These are phyloP conservation scores for Russula compacta DNA, from an alignment of 768 basidiomycete species.

Conservation along the genomic window DNA sequence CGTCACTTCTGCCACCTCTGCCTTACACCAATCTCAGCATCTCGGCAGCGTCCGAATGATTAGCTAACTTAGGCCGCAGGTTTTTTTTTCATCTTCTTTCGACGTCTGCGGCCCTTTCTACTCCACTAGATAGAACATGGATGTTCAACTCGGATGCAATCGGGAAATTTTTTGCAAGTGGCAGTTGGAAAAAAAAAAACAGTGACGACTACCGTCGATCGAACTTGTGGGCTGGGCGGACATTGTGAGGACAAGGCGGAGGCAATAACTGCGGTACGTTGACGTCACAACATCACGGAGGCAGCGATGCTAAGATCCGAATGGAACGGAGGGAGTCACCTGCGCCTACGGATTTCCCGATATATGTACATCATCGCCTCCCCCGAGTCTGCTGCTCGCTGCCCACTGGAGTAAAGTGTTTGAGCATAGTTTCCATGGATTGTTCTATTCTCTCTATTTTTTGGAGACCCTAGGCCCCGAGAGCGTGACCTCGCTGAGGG, in stretches of 20 bases:
- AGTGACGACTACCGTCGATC: background rate
- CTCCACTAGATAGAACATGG: background rate
- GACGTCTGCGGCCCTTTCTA: background rate
- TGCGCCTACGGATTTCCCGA: background rate
- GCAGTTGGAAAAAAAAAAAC: background rate
- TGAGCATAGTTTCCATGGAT: background rate
- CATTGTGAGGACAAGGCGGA: slow-evolving; percentile 5
- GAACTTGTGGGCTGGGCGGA: background rate
- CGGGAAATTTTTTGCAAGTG: background rate
- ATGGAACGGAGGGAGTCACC: background rate
- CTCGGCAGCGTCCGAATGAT: slow-evolving; percentile 4
- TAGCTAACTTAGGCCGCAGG: background rate
- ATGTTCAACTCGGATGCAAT: background rate
- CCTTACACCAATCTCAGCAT: background rate
- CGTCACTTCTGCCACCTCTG: background rate
- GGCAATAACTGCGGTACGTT: background rate
- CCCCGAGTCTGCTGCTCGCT: background rate
- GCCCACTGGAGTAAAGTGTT: background rate
- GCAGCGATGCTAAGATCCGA: background rate
- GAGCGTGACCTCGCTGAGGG: background rate
- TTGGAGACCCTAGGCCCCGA: background rate
- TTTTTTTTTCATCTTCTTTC: background rate
- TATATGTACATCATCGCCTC: background rate
- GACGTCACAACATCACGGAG: slow-evolving; percentile 10
- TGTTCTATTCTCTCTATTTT: background rate